Base-by-base conservation (phyloP, 495 filamentous ascomycete genomes). In the Xylaria scruposa region DNA sequence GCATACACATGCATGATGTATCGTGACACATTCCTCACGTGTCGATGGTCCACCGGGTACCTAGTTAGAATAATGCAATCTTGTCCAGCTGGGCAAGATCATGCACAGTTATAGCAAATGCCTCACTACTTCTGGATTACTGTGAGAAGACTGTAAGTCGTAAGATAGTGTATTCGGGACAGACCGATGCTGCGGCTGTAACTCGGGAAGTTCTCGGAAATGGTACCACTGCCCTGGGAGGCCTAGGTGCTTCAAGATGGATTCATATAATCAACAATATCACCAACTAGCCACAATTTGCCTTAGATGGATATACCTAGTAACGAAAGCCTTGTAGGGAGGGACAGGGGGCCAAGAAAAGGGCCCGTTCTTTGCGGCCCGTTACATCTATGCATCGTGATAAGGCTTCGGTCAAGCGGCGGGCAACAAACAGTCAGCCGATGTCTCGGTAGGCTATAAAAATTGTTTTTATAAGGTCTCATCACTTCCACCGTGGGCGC, bases 361-460 rank as follows among this genome's bases (percentile, higher is more conserved):
- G 42, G 47, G 15, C 26, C 10, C 17, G 49, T 49, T 49, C 24
- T 56, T 33, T 29, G 33, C 49, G 33, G 65, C 65, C 31, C 19
- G 58, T 21, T 60, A 21, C 33, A 40, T 21, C 10, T n/a, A n/a
- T 36, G 19, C 58, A 40, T 60, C 33, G 2, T 46, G 40, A 54
- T 42, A 46, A 31, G 67, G 51, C 51, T 68, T 68, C 53, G 67
- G 53, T 15, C 17, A 9, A 24, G 19, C 40, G 67, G 67, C 67
- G 15, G 40, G 47, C 1, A 46, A n/a, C 0, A 21, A 65, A 49
- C 51, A 46, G 36, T 29, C 24, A 59, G 17, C 21, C 42, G 21
- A 40, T 44, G 19, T 53, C 68, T 42, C 17, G 12, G 40, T 26
- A 26, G 54, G 13, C 17, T 29, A 49, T 51, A 29, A 9, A 31